Evolutionary conservation across 2,329 filamentous ascomycete genomes (phyloP).

Genomic region (Sordariomycetes sp.): DNA sequence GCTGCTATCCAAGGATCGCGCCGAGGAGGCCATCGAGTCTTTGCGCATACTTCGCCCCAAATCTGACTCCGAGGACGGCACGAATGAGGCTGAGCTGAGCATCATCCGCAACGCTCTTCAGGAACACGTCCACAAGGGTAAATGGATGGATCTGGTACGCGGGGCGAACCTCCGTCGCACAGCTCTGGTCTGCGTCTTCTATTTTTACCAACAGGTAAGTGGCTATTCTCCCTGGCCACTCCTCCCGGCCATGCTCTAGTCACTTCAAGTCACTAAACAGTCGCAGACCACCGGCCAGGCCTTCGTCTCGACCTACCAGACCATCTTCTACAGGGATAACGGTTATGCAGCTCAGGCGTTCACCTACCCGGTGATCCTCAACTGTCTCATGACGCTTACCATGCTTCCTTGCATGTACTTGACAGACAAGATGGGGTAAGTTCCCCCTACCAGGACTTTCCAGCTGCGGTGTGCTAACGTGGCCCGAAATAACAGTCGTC

Average conservation of each 20-base stretch:
- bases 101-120: neutral
- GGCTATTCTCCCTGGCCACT: constrained; percentile 1
- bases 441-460: neutral
- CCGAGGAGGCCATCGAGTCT: constrained; percentile 7
- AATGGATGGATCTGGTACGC: constrained; percentile 1
- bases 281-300: constrained; percentile 10
- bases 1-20: constrained; percentile 12
- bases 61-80: constrained; percentile 6
- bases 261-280: too few species aligned
- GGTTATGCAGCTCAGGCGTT: constrained; percentile 7
- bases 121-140: neutral
- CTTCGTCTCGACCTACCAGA: constrained; percentile 12
- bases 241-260: too few species aligned
- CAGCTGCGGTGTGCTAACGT: neutral
- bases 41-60: constrained; percentile 7
- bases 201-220: constrained; percentile 8
- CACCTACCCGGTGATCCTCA: constrained; percentile 7
- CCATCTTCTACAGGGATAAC: constrained; percentile 11
- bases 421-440: constrained; percentile 7
- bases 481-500: neutral
- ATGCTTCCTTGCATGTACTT: constrained; percentile 7
- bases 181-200: neutral
- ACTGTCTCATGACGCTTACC: constrained; percentile 3
- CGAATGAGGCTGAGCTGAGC: neutral
- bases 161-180: neutral